Conservation (phyloP, 176 grass and related monocot species). For the Zizania latifolia region DNA sequence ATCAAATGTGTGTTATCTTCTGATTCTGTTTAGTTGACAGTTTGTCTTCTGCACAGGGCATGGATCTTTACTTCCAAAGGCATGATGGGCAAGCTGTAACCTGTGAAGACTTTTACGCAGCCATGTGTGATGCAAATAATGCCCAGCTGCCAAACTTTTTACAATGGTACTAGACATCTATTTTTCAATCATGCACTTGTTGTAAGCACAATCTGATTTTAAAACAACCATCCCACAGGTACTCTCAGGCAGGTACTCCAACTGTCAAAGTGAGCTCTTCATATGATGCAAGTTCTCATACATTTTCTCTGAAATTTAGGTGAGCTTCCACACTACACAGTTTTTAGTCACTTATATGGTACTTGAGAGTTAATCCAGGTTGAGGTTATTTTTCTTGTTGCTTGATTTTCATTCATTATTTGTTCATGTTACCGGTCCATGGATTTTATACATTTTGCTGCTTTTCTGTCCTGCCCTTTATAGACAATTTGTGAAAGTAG, state of each 20-base stretch:
- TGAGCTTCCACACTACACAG: conserved; percentile 18
- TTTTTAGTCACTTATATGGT: not conserved
- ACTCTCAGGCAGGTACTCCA: conserved; percentile 90
- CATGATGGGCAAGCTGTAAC: conserved; percentile 97
- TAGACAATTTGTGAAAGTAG: conserved; percentile 1
- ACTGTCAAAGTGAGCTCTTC: conserved; percentile 64
- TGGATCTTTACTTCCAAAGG: conserved; percentile 99
- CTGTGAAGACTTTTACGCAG: conserved; percentile 94
- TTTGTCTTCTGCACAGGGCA: conserved; percentile 49
- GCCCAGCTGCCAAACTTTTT: conserved; percentile 79
- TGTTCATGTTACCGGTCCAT: not conserved
- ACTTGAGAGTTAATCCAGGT: not conserved
- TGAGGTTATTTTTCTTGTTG: not conserved
- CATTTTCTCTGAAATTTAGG: conserved; percentile 85
- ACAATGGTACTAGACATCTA: conserved; percentile 52
- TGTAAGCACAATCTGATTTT: conserved; percentile 10
- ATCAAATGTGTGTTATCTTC: not conserved
- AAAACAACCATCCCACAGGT: conserved; percentile 51
- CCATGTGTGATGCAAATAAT: conserved; percentile 98
- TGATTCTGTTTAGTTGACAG: not conserved
- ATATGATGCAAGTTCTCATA: conserved; percentile 59
- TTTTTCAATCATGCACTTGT: not conserved
- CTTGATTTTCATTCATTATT: not conserved
- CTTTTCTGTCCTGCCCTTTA: not conserved
- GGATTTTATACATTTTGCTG: conserved; percentile 2